Evolutionary conservation across 2,329 filamentous ascomycete species (phyloP), one percentile per base, ranked within the genome.

Genomic region (Pseudocercospora fuligena): DNA sequence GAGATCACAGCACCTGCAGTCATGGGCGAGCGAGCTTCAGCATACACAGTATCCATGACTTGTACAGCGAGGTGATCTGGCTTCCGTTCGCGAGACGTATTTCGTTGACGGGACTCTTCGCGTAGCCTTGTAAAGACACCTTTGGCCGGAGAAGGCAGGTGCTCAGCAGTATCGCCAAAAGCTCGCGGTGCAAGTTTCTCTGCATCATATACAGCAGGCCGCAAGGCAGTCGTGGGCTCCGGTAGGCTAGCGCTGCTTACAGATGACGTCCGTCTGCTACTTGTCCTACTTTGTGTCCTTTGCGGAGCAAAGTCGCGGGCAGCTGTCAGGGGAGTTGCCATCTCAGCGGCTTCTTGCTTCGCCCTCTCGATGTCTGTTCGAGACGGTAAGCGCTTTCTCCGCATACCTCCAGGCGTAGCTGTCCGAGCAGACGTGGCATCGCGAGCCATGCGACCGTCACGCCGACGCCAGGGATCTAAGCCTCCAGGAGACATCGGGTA

Each of bases 81-180:
- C 69, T 94, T 97, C 23, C 92, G 88, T 72, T 91, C 91, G 16
- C 91, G 88, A 7, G 93, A 93, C 12, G 90, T 89, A 69, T 91
- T 91, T 29, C 90, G 86, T 31, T 85, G 86, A 21, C 86, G 82
- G 6, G 84, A 84, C 54, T 88, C 82, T 62, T 89, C 86, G 79
- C 90, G 88, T 58, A 89, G 78, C 9, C 83, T 82, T 1, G 86
- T 85, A 66, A 92, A 89, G 63, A 86, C 86, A 59, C 87, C 90
- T 23, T 85, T 87, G 8, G 84, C 87, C 36, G 86, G 92, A 16
- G 92, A 92, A 0, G 92, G 91, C 7, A 92, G 84, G 14, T 87
- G 84, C 29, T 84, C 82, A 19, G 69, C 66, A 11, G 68, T 60
- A 9, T 68, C 59, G 9, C 36, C 58, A 11, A 58, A 51, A 3